phyloP scores from a whole-genome alignment of 106 monocot species.

The Dioscorea zingiberensis region DNA sequence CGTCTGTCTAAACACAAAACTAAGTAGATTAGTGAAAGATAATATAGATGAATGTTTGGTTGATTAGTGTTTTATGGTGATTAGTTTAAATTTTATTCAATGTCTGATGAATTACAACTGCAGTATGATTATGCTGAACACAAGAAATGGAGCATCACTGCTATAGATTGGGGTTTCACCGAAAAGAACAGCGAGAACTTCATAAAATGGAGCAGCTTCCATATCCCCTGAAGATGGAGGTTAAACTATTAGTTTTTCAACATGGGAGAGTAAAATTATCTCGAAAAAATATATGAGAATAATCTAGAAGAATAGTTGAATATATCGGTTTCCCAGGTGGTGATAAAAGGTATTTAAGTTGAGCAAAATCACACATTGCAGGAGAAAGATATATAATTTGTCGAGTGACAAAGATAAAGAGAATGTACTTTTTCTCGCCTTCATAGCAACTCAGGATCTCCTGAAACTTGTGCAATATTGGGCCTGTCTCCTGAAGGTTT shows the following conservation, averaged over 20 bases:
- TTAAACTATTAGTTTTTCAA: neutral
- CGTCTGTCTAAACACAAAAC: too few species aligned
- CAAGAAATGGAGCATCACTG: too few species aligned
- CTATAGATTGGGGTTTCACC: too few species aligned
- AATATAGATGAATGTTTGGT: too few species aligned
- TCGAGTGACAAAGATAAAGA: neutral
- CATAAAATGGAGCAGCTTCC: slow-evolving; percentile 47
- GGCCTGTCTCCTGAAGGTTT: slow-evolving; percentile 72
- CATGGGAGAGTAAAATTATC: neutral
- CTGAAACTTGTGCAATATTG: slow-evolving; percentile 63
- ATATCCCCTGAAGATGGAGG: slow-evolving; percentile 20
- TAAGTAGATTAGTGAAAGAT: too few species aligned
- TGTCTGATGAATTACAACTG: too few species aligned
- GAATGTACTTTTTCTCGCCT: slow-evolving; percentile 41
- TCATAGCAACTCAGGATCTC: slow-evolving; percentile 48
- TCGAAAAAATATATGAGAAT: neutral
- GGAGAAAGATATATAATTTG: neutral
- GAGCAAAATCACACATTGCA: too few species aligned
- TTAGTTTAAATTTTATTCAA: too few species aligned
- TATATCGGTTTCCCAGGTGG: neutral
- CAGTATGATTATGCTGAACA: too few species aligned
- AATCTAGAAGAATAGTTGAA: too few species aligned
- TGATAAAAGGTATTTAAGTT: neutral
- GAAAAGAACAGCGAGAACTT: slow-evolving; percentile 1
- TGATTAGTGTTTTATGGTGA: too few species aligned